These are phyloP conservation scores for Botrytis fabae DNA, from an alignment of 2,329 filamentous ascomycete genomes.

Conservation along the genomic window DNA sequence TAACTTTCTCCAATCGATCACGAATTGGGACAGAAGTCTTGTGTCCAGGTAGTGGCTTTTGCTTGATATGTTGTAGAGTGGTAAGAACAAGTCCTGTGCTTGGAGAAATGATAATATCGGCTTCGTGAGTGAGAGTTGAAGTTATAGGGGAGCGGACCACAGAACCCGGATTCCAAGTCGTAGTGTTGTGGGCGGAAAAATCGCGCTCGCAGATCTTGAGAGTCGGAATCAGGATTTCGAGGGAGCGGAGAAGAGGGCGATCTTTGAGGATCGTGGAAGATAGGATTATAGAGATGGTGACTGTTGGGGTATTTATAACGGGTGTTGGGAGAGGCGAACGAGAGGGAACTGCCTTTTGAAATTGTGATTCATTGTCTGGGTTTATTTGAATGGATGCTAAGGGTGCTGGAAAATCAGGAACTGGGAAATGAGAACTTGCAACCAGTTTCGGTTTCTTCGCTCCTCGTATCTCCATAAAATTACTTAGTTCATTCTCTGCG, in stretches of 20 bases:
- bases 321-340: conserved; percentile 29
- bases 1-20: conserved; percentile 54
- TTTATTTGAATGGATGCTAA: background rate
- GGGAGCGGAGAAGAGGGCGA: conserved; percentile 49
- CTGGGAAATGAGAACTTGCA: conserved; percentile 37
- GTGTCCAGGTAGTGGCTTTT: conserved; percentile 67
- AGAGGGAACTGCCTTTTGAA: conserved; percentile 28
- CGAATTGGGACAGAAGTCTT: conserved; percentile 50
- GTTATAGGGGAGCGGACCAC: conserved; percentile 42
- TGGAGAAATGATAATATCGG: conserved; percentile 73
- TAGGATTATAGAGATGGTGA: conserved; percentile 50
- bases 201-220: conserved; percentile 62
- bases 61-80: conserved; percentile 69
- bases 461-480: conserved; percentile 53
- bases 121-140: conserved; percentile 54
- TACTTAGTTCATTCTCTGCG: conserved; percentile 47
- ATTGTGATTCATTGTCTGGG: background rate
- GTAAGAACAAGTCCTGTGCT: conserved; percentile 68
- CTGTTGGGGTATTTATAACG: conserved; percentile 25
- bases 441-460: conserved; percentile 37
- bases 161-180: conserved; percentile 41
- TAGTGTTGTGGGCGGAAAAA: conserved; percentile 47
- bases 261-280: conserved; percentile 49
- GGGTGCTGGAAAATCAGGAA: background rate
- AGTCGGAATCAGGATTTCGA: conserved; percentile 51